A percentile compares a stretch with the other conserved stretches of the same genome.
Evolutionary conservation across 495 filamentous ascomycete species (phyloP).

Genomic region (Penicillium ochrochloron): DNA sequence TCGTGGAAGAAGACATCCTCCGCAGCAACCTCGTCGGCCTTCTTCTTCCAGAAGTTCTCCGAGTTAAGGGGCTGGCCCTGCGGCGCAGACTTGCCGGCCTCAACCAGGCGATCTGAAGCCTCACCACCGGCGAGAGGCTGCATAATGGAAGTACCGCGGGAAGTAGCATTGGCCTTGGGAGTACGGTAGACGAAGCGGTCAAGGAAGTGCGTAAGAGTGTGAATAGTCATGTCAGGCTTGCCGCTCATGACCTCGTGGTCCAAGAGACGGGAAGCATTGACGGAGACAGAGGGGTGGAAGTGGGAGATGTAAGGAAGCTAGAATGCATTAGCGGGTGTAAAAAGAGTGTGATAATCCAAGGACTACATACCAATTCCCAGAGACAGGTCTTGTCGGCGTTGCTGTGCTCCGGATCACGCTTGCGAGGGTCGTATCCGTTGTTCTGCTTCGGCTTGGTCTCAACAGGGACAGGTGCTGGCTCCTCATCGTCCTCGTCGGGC

Average conservation of each 20-base stretch:
- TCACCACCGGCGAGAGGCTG: constrained; percentile 80
- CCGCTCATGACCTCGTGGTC: constrained; percentile 68
- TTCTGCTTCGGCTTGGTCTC: constrained; percentile 31
- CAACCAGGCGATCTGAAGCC: constrained; percentile 66
- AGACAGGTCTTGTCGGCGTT: constrained; percentile 89
- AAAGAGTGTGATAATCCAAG: no score
- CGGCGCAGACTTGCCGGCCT: constrained; percentile 52
- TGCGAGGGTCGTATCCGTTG: constrained; percentile 77
- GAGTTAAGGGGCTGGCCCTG: constrained; percentile 69
- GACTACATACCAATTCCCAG: constrained; percentile 75
- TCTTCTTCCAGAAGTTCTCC: constrained; percentile 89
- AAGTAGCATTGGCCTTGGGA: constrained; percentile 66
- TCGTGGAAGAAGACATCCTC: constrained; percentile 98
- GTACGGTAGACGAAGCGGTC: constrained; percentile 97
- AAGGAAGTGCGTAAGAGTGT: constrained; percentile 92
- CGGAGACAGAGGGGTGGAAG: constrained; percentile 94
- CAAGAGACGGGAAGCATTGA: constrained; percentile 75
- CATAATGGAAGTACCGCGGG: constrained; percentile 88
- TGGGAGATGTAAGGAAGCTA: constrained; percentile 73
- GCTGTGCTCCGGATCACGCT: constrained; percentile 87
- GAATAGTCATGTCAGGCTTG: constrained; percentile 85
- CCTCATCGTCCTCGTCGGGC: constrained; percentile 56
- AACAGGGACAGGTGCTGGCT: constrained; percentile 28
- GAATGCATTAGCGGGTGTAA: constrained; percentile 26
- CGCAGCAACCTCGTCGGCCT: constrained; percentile 78